A percentile compares a stretch with the other conserved stretches of the same genome.
These are phyloP conservation scores for Boletus rubroflammeus DNA, from an alignment of 768 basidiomycete genomes.

Conservation along the genomic window DNA sequence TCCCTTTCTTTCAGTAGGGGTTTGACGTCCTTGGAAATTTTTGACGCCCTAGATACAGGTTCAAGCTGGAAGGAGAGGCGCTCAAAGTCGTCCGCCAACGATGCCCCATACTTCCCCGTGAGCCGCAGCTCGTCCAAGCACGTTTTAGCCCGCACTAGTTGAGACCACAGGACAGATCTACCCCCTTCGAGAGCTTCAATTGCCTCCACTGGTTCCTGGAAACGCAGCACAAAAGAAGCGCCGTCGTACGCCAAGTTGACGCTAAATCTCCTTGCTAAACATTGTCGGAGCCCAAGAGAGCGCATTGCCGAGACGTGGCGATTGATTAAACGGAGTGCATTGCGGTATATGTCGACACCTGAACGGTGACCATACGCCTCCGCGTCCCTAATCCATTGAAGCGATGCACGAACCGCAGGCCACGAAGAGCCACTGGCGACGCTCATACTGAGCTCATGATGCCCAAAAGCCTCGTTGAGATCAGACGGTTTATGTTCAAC, in stretches of 20 bases:
- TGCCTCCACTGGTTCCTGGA: slow-evolving; percentile 21
- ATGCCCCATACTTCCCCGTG: slow-evolving; percentile 14
- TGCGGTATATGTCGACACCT: slow-evolving; percentile 29
- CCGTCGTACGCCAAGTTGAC: slow-evolving; percentile 26
- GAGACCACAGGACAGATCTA: slow-evolving; percentile 34
- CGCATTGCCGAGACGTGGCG: slow-evolving; percentile 13
- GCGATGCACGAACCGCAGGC: slow-evolving; percentile 18
- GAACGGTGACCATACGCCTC: slow-evolving; percentile 24
- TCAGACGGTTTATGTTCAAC: slow-evolving; percentile 15
- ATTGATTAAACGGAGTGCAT: slow-evolving; percentile 24
- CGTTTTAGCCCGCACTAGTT: slow-evolving; percentile 26
- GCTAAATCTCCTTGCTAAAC: slow-evolving; percentile 9
- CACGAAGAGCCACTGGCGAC: slow-evolving; percentile 11
- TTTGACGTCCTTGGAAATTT: slow-evolving; percentile 16
- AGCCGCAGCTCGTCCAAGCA: slow-evolving; percentile 26
- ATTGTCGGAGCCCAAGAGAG: slow-evolving; percentile 17
- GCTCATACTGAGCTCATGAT: slow-evolving; percentile 23
- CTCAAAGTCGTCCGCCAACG: slow-evolving; percentile 22
- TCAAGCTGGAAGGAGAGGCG: slow-evolving; percentile 17
- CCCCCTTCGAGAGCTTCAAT: slow-evolving; percentile 32
- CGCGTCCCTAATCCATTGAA: slow-evolving; percentile 22
- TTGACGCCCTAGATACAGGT: slow-evolving; percentile 6
- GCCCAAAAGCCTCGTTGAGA: slow-evolving; percentile 23
- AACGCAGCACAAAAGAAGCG: slow-evolving; percentile 26
- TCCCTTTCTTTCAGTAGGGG: slow-evolving; percentile 27